Conservation (phyloP, 116 monocot genomes). For the Dioscorea cayenensis region DNA sequence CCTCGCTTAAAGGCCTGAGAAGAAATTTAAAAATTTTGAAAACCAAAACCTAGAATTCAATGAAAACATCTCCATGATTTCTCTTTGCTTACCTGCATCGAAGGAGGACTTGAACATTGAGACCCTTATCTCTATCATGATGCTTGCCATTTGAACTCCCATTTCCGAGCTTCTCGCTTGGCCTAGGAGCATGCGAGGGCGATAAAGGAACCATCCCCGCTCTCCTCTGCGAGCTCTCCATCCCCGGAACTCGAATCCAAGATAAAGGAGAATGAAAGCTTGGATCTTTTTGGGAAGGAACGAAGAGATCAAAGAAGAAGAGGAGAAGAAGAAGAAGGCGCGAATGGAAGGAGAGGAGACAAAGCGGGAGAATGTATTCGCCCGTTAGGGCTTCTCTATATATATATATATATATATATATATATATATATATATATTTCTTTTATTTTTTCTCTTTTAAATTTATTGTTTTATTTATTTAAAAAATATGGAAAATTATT, state of each 20-base stretch:
- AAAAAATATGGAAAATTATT: too few species aligned
- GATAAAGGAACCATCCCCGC: constrained; percentile 11
- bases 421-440: too few species aligned
- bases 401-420: too few species aligned
- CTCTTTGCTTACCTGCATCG: constrained; percentile 28
- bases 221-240: constrained; percentile 35
- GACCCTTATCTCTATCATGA: constrained; percentile 35
- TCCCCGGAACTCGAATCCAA: background rate
- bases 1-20: constrained; percentile 48
- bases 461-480: too few species aligned
- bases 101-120: constrained; percentile 40
- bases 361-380: too few species aligned
- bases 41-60: background rate
- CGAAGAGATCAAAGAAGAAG: too few species aligned
- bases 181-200: constrained; percentile 22
- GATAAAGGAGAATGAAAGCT: too few species aligned
- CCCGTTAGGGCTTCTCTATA: too few species aligned
- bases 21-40: background rate
- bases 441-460: too few species aligned
- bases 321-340: too few species aligned
- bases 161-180: constrained; percentile 25
- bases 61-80: background rate
- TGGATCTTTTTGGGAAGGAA: too few species aligned
- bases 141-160: constrained; percentile 24
- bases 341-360: too few species aligned